Evolutionary conservation across 2,329 filamentous ascomycete species (phyloP), one percentile per base, ranked within the genome.

Genomic region (Sporothrix protearum): DNA sequence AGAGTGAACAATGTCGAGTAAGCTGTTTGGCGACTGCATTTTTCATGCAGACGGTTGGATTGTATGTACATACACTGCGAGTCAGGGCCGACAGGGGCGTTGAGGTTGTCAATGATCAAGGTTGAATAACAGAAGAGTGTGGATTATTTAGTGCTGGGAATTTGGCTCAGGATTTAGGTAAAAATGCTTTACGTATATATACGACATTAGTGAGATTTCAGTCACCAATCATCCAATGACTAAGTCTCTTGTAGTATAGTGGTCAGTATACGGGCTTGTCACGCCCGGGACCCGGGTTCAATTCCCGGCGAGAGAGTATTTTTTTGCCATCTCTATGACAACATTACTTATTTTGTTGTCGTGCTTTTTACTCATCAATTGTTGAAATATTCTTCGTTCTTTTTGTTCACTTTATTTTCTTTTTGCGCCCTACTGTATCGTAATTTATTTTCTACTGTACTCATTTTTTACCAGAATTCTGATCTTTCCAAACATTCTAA

Each of bases 231-330:
- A 66, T 49, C 30, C 33, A 70, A 53, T 36, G 33, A 47, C 25
- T 39, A 4, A 53, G 19, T 73, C 73, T 73, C 69, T 71, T 64
- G 73, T 73, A 74, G 73, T 74, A 74, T 74, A 74, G 71, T 73
- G 73, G 73, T 73, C 71, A 74, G 73, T 74, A 74, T 74, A 74
- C 71, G 73, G 73, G 73, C 73, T 73, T 73, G 73, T 73, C 73
- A 73, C 73, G 73, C 73, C 73, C 73, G 73, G 73, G 73, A 73
- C 71, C 73, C 73, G 73, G 73, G 73, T 73, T 73, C 73, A 72
- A 73, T 73, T 73, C 73, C 73, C 73, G 73, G 73, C 73, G 64
- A 72, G 69, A 73, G 73, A 73, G 70, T 9, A 36, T 28, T 53
- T 69, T 68, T 70, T 53, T 53, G 22, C 42, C 16, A 53, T 64